These are phyloP conservation scores for Pseudopediastrum boryanum DNA, from an alignment of 139 green algal species.

Conservation along the genomic window DNA sequence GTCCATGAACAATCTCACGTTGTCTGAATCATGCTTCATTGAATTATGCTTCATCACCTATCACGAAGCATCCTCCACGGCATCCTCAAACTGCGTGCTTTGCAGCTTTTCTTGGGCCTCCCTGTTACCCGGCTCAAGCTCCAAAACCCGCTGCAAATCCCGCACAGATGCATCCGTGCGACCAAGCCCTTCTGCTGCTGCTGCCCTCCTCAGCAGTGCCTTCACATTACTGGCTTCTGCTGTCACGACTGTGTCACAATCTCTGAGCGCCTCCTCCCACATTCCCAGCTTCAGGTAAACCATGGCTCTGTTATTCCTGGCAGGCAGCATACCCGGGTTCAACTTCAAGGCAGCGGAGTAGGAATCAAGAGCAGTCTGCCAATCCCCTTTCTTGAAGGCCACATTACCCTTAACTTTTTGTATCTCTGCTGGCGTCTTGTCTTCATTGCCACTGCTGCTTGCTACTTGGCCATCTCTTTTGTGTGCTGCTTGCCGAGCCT, in stretches of 20 bases:
- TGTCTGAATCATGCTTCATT: too few relatives aligned
- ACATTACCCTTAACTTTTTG: conserved; percentile 80
- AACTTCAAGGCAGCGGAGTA: conserved; percentile 64
- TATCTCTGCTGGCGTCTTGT: conserved; percentile 55
- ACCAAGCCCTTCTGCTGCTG: conserved; percentile 48
- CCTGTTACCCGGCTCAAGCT: conserved; percentile 62
- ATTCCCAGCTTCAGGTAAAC: conserved; percentile 70
- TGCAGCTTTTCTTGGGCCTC: conserved; percentile 51
- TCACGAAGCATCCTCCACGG: not conserved
- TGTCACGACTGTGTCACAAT: conserved; percentile 61
- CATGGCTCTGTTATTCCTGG: conserved; percentile 83
- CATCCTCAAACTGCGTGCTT: not conserved
- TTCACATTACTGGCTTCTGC: conserved; percentile 73
- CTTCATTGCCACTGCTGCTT: conserved; percentile 17
- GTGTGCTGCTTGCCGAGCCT: conserved; percentile 10
- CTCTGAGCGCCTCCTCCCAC: conserved; percentile 56
- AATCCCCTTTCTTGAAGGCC: conserved; percentile 74
- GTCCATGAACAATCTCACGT: too few relatives aligned
- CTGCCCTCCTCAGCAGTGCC: conserved; percentile 69
- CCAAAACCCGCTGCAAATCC: conserved; percentile 50
- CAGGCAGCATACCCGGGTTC: conserved; percentile 41
- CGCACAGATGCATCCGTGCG: conserved; percentile 29
- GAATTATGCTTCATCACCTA: too few relatives aligned
- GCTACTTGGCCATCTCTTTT: not conserved
- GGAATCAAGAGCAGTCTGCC: conserved; percentile 47